Evolutionary conservation across 2,329 filamentous ascomycete species (phyloP).

Genomic region (Monilinia fructicola): DNA sequence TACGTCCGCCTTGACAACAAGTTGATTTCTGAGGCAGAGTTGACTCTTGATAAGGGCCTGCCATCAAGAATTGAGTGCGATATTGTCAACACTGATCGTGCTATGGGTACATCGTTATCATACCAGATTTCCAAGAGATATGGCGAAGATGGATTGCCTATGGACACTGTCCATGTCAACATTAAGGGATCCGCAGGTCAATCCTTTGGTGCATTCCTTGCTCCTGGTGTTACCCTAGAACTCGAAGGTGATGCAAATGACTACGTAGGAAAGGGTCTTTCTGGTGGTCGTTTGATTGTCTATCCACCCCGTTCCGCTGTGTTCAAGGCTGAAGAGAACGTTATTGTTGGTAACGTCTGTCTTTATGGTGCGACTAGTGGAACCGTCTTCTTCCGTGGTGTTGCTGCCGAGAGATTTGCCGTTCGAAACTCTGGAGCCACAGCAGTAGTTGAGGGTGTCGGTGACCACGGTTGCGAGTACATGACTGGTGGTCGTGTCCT

Average conservation of each 20-base stretch:
- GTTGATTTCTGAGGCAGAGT: conserved; percentile 90
- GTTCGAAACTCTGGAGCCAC: conserved; percentile 95
- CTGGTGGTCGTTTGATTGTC: conserved; percentile 87
- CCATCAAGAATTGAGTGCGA: conserved; percentile 94
- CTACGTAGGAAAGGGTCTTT: conserved; percentile 94
- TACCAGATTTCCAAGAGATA: conserved; percentile 95
- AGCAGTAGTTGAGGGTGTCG: conserved; percentile 93
- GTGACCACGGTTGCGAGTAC: conserved; percentile 97
- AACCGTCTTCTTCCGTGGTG: conserved; percentile 94
- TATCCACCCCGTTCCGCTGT: conserved; percentile 88
- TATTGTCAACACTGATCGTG: conserved; percentile 93
- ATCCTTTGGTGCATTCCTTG: conserved; percentile 92
- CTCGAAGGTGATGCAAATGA: conserved; percentile 96
- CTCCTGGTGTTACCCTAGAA: conserved; percentile 89
- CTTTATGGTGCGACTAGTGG: conserved; percentile 90
- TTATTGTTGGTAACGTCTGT: conserved; percentile 91
- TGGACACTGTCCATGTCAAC: conserved; percentile 93
- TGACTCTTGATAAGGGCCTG: conserved; percentile 90
- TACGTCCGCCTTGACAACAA: conserved; percentile 95
- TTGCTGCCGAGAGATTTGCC: conserved; percentile 93
- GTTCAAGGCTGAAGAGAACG: conserved; percentile 95
- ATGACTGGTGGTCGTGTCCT: conserved; percentile 95
- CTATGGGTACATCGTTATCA: conserved; percentile 87
- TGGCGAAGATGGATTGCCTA: conserved; percentile 82
- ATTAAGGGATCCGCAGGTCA: conserved; percentile 96